Percentiles rank a stretch among this genome's conserved stretches.
phyloP scores from a whole-genome alignment of 768 basidiomycete genomes.

The Mycena galericulata region DNA sequence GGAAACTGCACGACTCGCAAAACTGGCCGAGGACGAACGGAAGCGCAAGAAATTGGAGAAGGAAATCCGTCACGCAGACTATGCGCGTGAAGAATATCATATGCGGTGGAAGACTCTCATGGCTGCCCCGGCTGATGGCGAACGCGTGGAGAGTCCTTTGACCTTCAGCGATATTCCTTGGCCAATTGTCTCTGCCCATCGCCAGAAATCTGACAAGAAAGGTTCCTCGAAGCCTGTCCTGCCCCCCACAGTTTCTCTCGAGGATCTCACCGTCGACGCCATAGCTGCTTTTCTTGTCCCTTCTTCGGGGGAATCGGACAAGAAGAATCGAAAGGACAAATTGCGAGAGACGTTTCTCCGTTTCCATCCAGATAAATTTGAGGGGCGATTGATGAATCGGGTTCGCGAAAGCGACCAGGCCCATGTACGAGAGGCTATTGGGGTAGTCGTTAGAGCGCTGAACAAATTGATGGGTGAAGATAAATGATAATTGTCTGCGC shows the following conservation, averaged over 20 bases:
- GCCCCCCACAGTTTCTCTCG: slow-evolving; percentile 44
- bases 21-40: slow-evolving; percentile 64
- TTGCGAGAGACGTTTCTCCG: slow-evolving; percentile 76
- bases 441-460: slow-evolving; percentile 70
- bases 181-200: slow-evolving; percentile 64
- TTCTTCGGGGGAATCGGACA: slow-evolving; percentile 43
- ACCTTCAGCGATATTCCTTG: slow-evolving; percentile 77
- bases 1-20: slow-evolving; percentile 65
- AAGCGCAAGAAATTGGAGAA: slow-evolving; percentile 60
- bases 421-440: slow-evolving; percentile 69
- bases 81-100: slow-evolving; percentile 67
- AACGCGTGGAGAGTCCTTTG: slow-evolving; percentile 44
- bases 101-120: slow-evolving; percentile 67
- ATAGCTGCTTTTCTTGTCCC: slow-evolving; percentile 71
- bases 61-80: slow-evolving; percentile 55
- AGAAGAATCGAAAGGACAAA: slow-evolving; percentile 68
- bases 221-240: slow-evolving; percentile 21
- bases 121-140: slow-evolving; percentile 36
- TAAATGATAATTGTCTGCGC: slow-evolving; percentile 12
- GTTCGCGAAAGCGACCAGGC: slow-evolving; percentile 61
- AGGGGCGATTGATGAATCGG: slow-evolving; percentile 73
- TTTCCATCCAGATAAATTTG: slow-evolving; percentile 88
- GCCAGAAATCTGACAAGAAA: slow-evolving; percentile 35
- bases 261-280: slow-evolving; percentile 66
- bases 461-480: slow-evolving; percentile 63